Conservation (phyloP, 306 rosid species). For the Mucuna pruriens region DNA sequence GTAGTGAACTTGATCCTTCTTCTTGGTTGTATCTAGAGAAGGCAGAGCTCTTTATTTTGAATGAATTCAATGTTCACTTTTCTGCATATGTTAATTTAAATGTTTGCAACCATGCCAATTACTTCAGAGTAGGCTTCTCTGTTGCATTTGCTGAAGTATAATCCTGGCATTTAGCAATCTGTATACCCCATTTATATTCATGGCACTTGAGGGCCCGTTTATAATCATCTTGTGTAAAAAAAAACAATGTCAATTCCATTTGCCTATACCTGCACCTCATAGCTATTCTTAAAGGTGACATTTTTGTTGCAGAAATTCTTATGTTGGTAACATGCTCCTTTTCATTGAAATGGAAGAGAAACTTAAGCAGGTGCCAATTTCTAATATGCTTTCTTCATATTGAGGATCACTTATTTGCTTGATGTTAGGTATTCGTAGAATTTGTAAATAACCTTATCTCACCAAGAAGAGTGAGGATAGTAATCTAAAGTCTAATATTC, state of each 20-base stretch:
- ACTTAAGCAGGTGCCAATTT: conserved; percentile 73
- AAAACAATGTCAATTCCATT: conserved; percentile 30
- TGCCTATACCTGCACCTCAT: not conserved
- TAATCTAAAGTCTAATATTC: not conserved
- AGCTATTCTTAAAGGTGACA: conserved; percentile 29
- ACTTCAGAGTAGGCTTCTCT: conserved; percentile 31
- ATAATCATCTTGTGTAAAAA: conserved; percentile 17
- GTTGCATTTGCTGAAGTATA: conserved; percentile 30
- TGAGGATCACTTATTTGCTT: conserved; percentile 27
- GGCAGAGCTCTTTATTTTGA: not conserved
- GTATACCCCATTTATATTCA: conserved; percentile 33
- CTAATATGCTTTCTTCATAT: conserved; percentile 30
- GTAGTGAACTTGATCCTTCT: conserved; percentile 9
- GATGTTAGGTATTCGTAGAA: conserved; percentile 20
- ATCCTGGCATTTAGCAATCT: conserved; percentile 27
- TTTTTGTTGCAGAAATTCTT: conserved; percentile 82
- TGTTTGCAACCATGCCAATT: conserved; percentile 16
- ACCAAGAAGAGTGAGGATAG: not conserved
- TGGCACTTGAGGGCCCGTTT: conserved; percentile 4
- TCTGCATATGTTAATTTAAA: conserved; percentile 14
- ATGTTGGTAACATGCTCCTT: conserved; percentile 85
- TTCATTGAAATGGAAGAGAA: conserved; percentile 86
- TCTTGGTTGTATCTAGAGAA: conserved; percentile 26
- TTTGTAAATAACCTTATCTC: conserved; percentile 12
- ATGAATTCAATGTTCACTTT: not conserved